These are phyloP conservation scores for Geotrichum histeridarum DNA, from an alignment of 1,139 yeast genomes.

Conservation along the genomic window DNA sequence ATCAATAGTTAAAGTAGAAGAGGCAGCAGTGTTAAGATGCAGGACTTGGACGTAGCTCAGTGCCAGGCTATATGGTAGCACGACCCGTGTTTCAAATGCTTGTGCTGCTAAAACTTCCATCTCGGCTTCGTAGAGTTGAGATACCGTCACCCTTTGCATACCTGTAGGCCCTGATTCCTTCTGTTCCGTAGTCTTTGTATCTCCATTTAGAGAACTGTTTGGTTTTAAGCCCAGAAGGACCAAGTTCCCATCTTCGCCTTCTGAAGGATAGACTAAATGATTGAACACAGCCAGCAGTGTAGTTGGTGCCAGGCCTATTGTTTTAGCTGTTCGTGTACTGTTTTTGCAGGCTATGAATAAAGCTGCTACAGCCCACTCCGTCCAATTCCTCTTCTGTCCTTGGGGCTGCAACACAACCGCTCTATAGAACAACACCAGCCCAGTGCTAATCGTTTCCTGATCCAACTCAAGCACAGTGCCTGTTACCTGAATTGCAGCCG, in stretches of 20 bases:
- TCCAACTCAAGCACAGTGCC: constrained; percentile 1
- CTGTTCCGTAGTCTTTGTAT: neutral
- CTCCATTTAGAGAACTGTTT: neutral
- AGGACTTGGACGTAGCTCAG: constrained; percentile 27
- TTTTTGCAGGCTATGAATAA: constrained; percentile 19
- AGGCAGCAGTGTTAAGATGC: constrained; percentile 6
- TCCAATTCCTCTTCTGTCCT: neutral
- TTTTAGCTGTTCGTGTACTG: neutral
- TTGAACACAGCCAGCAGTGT: neutral
- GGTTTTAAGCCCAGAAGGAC: no score
- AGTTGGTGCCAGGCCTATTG: neutral
- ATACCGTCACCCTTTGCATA: neutral
- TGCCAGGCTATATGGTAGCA: constrained; percentile 28
- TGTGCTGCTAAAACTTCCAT: constrained; percentile 22
- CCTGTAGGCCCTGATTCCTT: neutral
- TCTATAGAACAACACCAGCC: constrained; percentile 24
- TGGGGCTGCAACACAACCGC: constrained; percentile 13
- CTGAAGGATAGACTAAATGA: neutral
- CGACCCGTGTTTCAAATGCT: constrained; percentile 27
- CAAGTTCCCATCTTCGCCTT: no score
- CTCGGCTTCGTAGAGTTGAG: constrained; percentile 16
- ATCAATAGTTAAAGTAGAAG: neutral
- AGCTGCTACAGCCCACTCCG: constrained; percentile 16
- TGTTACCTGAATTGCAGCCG: neutral
- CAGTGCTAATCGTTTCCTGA: constrained; percentile 18